A percentile compares a stretch with the other conserved stretches of the same genome.
Evolutionary conservation across 129 eudicot genomes (phyloP).

Genomic region (Calendula officinalis): DNA sequence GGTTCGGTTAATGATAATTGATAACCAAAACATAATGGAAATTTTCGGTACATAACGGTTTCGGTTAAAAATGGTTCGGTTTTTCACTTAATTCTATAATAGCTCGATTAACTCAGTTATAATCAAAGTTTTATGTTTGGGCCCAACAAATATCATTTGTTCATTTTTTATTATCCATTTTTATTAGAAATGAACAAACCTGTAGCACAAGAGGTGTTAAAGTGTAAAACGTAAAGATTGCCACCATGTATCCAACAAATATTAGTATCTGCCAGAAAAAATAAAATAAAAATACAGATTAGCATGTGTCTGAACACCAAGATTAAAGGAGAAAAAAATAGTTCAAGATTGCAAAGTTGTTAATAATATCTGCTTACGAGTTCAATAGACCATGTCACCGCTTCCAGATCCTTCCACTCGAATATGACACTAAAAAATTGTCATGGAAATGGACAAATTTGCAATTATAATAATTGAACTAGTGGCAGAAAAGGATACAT

Average conservation of each 20-base stretch:
- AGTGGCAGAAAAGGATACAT: constrained; percentile 63
- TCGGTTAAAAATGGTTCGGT: too few relatives aligned
- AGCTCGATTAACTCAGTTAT: background rate
- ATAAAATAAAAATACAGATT: background rate
- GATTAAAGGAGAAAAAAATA: background rate
- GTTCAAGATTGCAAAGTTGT: background rate
- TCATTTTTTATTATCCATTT: background rate
- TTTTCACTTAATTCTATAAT: background rate
- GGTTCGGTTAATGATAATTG: too few relatives aligned
- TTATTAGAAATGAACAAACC: constrained; percentile 37
- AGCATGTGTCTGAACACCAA: background rate
- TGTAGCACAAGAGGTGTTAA: constrained; percentile 71
- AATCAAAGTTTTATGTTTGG: too few relatives aligned
- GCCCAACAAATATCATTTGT: too few relatives aligned
- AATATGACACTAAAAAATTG: constrained; percentile 43
- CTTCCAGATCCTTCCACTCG: constrained; percentile 55
- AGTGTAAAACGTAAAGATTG: constrained; percentile 55
- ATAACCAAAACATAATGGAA: too few relatives aligned
- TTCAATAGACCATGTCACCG: constrained; percentile 64
- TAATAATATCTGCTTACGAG: constrained; percentile 45
- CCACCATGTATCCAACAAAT: constrained; percentile 54
- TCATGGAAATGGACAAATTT: constrained; percentile 33
- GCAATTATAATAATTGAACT: background rate
- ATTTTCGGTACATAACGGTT: too few relatives aligned
- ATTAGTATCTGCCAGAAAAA: constrained; percentile 49